A percentile compares a stretch with the other conserved stretches of the same genome.
phyloP scores from a whole-genome alignment of 148 eudicot species.

The Fagopyrum esculentum region DNA sequence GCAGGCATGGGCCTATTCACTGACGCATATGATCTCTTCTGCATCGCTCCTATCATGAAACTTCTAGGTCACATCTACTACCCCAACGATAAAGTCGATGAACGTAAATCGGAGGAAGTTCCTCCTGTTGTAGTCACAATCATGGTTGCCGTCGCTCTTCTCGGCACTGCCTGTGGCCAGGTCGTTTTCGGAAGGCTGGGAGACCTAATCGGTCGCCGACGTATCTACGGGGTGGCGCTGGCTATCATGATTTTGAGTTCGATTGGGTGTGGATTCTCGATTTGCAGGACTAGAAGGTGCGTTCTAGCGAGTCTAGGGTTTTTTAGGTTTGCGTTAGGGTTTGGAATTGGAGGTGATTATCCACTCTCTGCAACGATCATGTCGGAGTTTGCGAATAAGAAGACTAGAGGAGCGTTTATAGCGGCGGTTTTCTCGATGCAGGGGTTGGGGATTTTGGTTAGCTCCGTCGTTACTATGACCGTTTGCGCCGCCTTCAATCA shows the following conservation, averaged over 20 bases:
- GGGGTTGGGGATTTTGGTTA: constrained; percentile 48
- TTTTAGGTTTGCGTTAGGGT: constrained; percentile 42
- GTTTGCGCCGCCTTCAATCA: constrained; percentile 36
- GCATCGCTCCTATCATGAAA: constrained; percentile 33
- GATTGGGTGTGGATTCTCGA: constrained; percentile 49
- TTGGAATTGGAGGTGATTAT: constrained; percentile 63
- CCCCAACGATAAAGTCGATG: neutral
- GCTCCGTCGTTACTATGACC: constrained; percentile 37
- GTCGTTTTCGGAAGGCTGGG: constrained; percentile 50
- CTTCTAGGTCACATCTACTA: constrained; percentile 53
- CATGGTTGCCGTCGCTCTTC: constrained; percentile 33
- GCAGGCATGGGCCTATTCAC: constrained; percentile 78
- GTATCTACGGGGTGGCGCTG: constrained; percentile 40
- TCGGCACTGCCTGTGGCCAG: constrained; percentile 44
- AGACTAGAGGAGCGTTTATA: constrained; percentile 51
- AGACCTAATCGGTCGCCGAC: constrained; percentile 34
- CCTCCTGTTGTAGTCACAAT: constrained; percentile 20
- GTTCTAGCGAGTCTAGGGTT: constrained; percentile 33
- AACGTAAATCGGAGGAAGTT: neutral
- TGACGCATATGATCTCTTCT: constrained; percentile 65
- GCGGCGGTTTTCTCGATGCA: constrained; percentile 70
- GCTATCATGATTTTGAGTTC: constrained; percentile 43
- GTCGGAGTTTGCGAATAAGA: constrained; percentile 60
- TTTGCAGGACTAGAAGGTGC: constrained; percentile 24
- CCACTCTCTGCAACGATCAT: constrained; percentile 63